Evolutionary conservation across 306 rosid genomes (phyloP).

Genomic region (Cucurbita argyrosperma): DNA sequence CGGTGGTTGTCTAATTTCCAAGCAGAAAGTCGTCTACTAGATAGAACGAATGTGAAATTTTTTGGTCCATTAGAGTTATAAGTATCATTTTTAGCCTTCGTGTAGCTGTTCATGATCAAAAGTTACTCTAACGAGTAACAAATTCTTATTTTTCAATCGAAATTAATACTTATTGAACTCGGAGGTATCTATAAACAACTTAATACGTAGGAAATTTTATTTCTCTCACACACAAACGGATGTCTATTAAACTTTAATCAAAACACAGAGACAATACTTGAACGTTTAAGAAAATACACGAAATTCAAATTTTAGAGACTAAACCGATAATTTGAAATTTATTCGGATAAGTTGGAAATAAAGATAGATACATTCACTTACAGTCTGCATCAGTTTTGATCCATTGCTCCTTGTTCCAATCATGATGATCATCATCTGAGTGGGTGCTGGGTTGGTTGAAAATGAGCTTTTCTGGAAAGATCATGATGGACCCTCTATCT

Average conservation of each 20-base stretch:
- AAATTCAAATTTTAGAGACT: background rate
- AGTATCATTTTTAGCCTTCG: too few species aligned
- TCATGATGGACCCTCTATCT: conserved; percentile 13
- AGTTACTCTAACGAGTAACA: background rate
- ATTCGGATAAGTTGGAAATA: background rate
- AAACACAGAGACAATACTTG: background rate
- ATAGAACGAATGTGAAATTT: too few species aligned
- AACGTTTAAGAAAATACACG: background rate
- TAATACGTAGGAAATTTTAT: background rate
- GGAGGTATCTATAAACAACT: background rate
- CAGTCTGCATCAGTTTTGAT: conserved; percentile 84
- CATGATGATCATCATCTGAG: conserved; percentile 28
- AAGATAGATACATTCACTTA: conserved; percentile 19
- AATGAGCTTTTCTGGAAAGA: conserved; percentile 23
- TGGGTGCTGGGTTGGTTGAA: conserved; percentile 25
- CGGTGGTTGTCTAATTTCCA: too few species aligned
- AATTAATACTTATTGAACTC: background rate
- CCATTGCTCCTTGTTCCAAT: conserved; percentile 67
- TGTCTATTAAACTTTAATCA: background rate
- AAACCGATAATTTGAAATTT: background rate
- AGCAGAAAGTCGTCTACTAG: too few species aligned
- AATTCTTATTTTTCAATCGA: background rate
- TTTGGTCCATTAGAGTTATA: too few species aligned
- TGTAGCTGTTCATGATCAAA: too few species aligned
- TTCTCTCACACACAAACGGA: background rate